phyloP scores from a whole-genome alignment of 768 basidiomycete species.

The Fomitopsis pulvina region DNA sequence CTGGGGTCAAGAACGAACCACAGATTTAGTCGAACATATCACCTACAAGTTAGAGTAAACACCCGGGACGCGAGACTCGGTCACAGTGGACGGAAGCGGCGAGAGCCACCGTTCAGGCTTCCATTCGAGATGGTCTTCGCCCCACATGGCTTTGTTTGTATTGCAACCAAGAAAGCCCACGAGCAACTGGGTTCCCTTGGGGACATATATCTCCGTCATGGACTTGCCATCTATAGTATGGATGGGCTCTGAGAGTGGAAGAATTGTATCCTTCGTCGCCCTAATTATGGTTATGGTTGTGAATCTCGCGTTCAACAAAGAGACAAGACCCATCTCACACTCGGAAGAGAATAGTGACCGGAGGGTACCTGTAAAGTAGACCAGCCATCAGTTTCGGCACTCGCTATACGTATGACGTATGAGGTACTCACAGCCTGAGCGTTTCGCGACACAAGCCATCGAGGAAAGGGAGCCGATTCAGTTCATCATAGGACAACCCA shows the following conservation, averaged over 20 bases:
- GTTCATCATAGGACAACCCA: slow-evolving; percentile 25
- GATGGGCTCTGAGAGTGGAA: slow-evolving; percentile 26
- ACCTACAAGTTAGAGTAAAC: slow-evolving; percentile 24
- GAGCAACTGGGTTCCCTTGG: slow-evolving; percentile 21
- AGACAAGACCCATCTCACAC: slow-evolving; percentile 4
- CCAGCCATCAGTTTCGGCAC: background rate
- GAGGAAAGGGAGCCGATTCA: slow-evolving; percentile 31
- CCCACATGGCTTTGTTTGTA: slow-evolving; percentile 32
- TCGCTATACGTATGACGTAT: background rate
- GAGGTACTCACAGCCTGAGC: background rate
- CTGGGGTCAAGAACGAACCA: background rate
- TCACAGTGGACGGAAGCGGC: slow-evolving; percentile 15
- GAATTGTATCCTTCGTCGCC: slow-evolving; percentile 16
- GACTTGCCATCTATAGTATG: slow-evolving; percentile 21
- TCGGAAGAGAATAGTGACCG: slow-evolving; percentile 1
- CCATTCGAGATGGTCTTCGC: slow-evolving; percentile 34
- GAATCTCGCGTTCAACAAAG: background rate
- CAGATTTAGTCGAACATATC: background rate
- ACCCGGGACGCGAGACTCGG: slow-evolving; percentile 24
- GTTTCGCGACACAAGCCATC: background rate
- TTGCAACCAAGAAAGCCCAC: slow-evolving; percentile 26
- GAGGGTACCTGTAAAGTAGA: slow-evolving; percentile 1
- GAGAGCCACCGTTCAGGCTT: slow-evolving; percentile 37
- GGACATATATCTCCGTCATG: slow-evolving; percentile 19
- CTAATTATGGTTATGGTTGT: background rate